Conservation (phyloP, 306 rosid genomes). For the Alnus glutinosa region DNA sequence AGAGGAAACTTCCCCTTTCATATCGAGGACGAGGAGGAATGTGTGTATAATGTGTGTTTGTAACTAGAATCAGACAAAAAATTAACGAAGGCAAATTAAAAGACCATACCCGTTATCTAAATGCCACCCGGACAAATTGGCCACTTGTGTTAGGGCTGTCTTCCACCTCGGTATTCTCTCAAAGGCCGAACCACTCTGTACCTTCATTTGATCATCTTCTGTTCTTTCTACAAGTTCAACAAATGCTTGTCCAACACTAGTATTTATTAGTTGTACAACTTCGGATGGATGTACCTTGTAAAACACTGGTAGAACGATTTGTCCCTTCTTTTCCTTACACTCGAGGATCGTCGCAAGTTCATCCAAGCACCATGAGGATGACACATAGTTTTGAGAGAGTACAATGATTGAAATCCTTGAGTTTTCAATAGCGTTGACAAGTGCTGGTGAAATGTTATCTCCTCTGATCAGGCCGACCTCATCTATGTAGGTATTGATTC, state of each 20-base stretch:
- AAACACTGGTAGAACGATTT: background rate
- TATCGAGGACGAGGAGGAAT: no score
- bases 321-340: background rate
- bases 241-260: background rate
- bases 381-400: constrained; percentile 29
- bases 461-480: no score
- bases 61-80: no score
- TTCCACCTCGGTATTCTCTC: no score
- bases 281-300: no score
- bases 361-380: background rate
- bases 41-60: no score
- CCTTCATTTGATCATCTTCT: constrained; percentile 25
- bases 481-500: background rate
- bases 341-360: background rate
- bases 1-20: no score
- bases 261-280: background rate
- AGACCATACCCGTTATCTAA: no score
- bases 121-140: no score
- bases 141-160: no score
- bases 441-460: no score
- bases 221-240: background rate
- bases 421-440: background rate
- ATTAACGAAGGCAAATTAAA: no score
- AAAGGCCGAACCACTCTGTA: background rate
- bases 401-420: constrained; percentile 21